Evolutionary conservation across 2,329 filamentous ascomycete genomes (phyloP).

Genomic region (Stemphylium lycopersici): DNA sequence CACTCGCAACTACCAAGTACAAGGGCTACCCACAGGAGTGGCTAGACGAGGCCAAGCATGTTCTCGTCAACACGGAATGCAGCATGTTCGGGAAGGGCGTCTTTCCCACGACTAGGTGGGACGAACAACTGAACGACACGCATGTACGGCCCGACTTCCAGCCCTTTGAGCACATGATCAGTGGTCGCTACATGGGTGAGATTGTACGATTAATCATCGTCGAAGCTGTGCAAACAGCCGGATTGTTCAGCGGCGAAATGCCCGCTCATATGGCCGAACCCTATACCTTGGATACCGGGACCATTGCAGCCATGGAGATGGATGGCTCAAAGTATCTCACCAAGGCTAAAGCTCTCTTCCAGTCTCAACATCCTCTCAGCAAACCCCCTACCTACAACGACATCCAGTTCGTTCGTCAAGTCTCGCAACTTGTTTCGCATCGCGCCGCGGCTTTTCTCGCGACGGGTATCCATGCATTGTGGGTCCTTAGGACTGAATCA

Average conservation of each 20-base stretch:
- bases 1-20: conserved; percentile 63
- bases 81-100: conserved; percentile 69
- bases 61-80: conserved; percentile 69
- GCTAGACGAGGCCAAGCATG: conserved; percentile 63
- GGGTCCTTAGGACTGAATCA: conserved; percentile 59
- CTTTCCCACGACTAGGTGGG: conserved; percentile 66
- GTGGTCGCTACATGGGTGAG: conserved; percentile 68
- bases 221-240: conserved; percentile 63
- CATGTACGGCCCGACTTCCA: conserved; percentile 68
- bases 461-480: conserved; percentile 67
- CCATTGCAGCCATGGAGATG: conserved; percentile 63
- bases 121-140: conserved; percentile 63
- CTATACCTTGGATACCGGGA: conserved; percentile 65
- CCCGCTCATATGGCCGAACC: conserved; percentile 61
- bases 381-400: conserved; percentile 56
- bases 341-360: conserved; percentile 54
- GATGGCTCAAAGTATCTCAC: conserved; percentile 50
- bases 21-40: conserved; percentile 60
- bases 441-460: conserved; percentile 68
- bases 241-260: conserved; percentile 63
- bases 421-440: conserved; percentile 61
- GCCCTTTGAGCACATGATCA: conserved; percentile 68
- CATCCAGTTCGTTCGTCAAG: conserved; percentile 60
- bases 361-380: conserved; percentile 58
- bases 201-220: conserved; percentile 66